Evolutionary conservation across 441 rosid species (phyloP).

Genomic region (Corymbia citriodora): DNA sequence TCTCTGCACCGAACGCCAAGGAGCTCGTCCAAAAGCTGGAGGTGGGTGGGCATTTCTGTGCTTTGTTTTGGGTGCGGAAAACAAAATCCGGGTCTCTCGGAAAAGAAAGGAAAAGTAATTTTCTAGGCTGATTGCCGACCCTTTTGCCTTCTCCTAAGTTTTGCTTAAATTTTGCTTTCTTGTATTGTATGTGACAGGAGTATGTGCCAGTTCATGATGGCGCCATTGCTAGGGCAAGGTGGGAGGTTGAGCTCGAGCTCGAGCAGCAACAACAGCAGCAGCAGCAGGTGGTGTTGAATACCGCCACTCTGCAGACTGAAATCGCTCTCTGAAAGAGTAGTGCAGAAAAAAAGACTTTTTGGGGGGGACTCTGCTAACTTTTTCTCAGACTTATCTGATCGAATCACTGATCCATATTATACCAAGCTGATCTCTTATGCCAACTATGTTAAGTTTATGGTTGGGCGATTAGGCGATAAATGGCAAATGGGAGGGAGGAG

Average conservation of each 20-base stretch:
- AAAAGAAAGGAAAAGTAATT: neutral
- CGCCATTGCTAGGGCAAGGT: slow-evolving; percentile 64
- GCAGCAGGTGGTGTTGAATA: slow-evolving; percentile 50
- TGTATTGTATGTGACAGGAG: slow-evolving; percentile 35
- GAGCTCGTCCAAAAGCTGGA: slow-evolving; percentile 92
- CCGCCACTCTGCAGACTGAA: slow-evolving; percentile 47
- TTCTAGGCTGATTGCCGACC: slow-evolving; percentile 1
- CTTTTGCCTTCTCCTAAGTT: neutral
- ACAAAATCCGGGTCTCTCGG: slow-evolving; percentile 5
- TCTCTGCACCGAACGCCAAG: slow-evolving; percentile 84
- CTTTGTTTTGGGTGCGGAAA: neutral
- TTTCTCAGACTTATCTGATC: neutral
- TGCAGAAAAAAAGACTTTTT: slow-evolving; percentile 5
- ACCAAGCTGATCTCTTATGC: slow-evolving; percentile 14
- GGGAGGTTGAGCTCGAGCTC: slow-evolving; percentile 55
- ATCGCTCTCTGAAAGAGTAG: slow-evolving; percentile 39
- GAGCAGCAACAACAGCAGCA: slow-evolving; percentile 28
- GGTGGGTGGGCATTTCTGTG: slow-evolving; percentile 28
- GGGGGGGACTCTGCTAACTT: slow-evolving; percentile 6
- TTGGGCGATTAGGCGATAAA: slow-evolving; percentile 14
- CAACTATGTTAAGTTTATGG: slow-evolving; percentile 14
- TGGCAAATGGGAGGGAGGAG: slow-evolving; percentile 2
- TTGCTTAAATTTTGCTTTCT: slow-evolving; percentile 7
- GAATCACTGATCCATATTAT: slow-evolving; percentile 11
- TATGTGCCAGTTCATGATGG: slow-evolving; percentile 87